phyloP scores from a whole-genome alignment of 31 red algal species.

The Odonthalia washingtoniensis region DNA sequence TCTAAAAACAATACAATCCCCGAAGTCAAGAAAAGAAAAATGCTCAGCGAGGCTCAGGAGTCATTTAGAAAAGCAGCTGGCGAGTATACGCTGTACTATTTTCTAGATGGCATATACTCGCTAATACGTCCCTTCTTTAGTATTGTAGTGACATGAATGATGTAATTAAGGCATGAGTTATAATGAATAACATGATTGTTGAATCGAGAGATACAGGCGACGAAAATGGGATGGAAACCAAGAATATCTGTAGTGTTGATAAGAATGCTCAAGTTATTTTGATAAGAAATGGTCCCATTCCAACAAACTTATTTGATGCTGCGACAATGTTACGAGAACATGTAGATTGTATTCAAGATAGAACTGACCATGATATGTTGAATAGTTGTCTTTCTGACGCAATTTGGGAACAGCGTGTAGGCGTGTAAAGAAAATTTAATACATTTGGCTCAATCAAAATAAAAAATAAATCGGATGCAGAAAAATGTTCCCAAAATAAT shows the following conservation, averaged over 20 bases:
- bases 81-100: slow-evolving; percentile 33
- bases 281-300: background rate
- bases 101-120: slow-evolving; percentile 17
- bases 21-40: slow-evolving; percentile 19
- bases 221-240: slow-evolving; percentile 11
- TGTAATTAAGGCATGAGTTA: background rate
- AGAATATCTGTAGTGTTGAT: slow-evolving; percentile 22
- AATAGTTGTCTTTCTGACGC: background rate
- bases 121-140: background rate
- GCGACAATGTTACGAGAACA: background rate
- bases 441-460: too few relatives aligned
- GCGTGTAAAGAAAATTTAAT: too few relatives aligned
- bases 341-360: background rate
- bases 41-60: background rate
- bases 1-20: slow-evolving; percentile 24
- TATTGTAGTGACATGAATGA: background rate
- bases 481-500: too few relatives aligned
- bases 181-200: slow-evolving; percentile 23
- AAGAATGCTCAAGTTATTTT: background rate
- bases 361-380: slow-evolving; percentile 6
- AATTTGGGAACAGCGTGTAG: background rate
- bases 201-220: background rate
- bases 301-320: background rate
- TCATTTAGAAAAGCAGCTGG: slow-evolving; percentile 4
- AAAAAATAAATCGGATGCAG: background rate